Evolutionary conservation across 2,329 filamentous ascomycete species (phyloP).

Genomic region (Xylariaceae sp.): DNA sequence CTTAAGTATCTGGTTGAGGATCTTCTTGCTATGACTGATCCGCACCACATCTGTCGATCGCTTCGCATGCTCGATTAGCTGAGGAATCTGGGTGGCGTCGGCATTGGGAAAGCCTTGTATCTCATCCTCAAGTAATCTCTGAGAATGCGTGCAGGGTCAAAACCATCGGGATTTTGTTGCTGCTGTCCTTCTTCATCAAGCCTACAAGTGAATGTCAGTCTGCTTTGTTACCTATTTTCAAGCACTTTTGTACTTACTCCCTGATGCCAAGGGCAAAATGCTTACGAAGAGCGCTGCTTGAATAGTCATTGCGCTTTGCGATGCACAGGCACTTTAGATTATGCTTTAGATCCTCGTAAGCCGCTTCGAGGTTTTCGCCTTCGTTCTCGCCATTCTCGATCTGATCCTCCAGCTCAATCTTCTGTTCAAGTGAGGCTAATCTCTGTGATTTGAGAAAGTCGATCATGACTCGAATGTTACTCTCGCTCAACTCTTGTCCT

Average conservation of each 20-base stretch:
- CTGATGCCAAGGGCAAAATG: slow-evolving; percentile 56
- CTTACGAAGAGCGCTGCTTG: slow-evolving; percentile 44
- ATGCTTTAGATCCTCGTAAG: slow-evolving; percentile 26
- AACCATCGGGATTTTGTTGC: slow-evolving; percentile 47
- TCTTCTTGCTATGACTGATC: slow-evolving; percentile 37
- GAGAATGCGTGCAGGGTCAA: slow-evolving; percentile 49
- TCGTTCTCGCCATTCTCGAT: slow-evolving; percentile 29
- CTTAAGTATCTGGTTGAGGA: slow-evolving; percentile 45
- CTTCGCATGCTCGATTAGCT: slow-evolving; percentile 52
- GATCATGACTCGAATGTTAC: slow-evolving; percentile 10
- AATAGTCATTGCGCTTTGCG: slow-evolving; percentile 48
- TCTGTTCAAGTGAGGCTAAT: slow-evolving; percentile 1
- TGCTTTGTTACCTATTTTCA: not conserved
- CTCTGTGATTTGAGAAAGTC: slow-evolving; percentile 7
- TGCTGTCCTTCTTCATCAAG: slow-evolving; percentile 48
- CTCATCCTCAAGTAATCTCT: slow-evolving; percentile 41
- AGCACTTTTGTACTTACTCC: slow-evolving; percentile 31
- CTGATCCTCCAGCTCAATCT: slow-evolving; percentile 2
- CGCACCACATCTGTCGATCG: slow-evolving; percentile 42
- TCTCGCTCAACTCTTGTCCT: slow-evolving; percentile 14
- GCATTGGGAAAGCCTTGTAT: slow-evolving; percentile 40
- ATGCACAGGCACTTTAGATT: slow-evolving; percentile 37
- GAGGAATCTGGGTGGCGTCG: slow-evolving; percentile 54
- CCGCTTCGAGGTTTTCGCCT: slow-evolving; percentile 14
- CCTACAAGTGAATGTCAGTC: slow-evolving; percentile 19